Evolutionary conservation across 257 asterid species (phyloP), one percentile per base, ranked within the genome.

Genomic region (Asclepias syriaca): DNA sequence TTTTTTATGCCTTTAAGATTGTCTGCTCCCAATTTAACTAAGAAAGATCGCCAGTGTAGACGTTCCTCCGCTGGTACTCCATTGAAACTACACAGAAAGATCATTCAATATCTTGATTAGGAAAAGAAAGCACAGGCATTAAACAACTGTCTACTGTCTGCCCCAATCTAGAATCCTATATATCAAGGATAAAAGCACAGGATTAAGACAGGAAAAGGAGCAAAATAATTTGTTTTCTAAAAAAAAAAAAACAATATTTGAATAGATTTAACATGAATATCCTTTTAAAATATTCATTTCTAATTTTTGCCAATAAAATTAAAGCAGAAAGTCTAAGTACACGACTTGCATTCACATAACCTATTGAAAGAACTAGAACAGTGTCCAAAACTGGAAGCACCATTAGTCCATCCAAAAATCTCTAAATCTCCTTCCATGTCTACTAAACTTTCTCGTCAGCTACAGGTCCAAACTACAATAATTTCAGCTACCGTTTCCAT

Each of bases 11-110:
- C 98, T 77, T 68, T 91, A 50, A 93, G 96, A 84, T 93, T 93
- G 67, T 93, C 98, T 12, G 96, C 89, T 75, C 97, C 98, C 39
- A 93, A 83, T 83, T 91, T 93, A 65, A 93, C 98, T 56, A 93
- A 79, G 83, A 93, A 93, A 68, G 93, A 89, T 79, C 96, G 87
- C 98, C 98, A 93, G 73, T 93, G 98, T 69, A 87, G 72, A 65
- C 98, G 96, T 68, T 93, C 98, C 89, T 93, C 98, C 0, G 97
- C 90, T 50, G 96, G 99, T 57, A 93, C 98, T 78, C 98, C 98
- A 79, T 91, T 89, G 81, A 91, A 91, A 34, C 97, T 93, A 75
- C 81, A 84, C 48, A 58, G 74, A 39, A 63, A 34, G 66, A 27
- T n/a, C 39, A 65, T 56, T 65, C 53, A 65, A 43, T 54, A n/a